A percentile compares a stretch with the other conserved stretches of the same genome.
Conservation (phyloP, 805 yeast species). For the Starmerella bombi region DNA sequence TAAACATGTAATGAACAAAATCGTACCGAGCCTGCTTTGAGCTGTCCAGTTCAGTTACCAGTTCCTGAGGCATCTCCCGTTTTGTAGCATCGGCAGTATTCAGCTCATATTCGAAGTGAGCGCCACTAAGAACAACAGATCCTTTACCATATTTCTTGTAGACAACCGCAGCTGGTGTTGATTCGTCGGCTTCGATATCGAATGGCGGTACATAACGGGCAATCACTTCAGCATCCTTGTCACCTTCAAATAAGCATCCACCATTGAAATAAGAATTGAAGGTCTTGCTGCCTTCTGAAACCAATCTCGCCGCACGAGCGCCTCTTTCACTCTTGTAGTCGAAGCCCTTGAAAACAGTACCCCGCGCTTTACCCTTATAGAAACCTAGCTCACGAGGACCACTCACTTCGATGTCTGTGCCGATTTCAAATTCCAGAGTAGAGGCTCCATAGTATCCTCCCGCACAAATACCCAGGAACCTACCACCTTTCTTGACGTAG, state of each 20-base stretch:
- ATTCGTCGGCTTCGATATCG: conserved; percentile 36
- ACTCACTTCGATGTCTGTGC: conserved; percentile 59
- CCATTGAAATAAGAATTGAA: conserved; percentile 58
- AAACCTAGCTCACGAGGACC: conserved; percentile 75
- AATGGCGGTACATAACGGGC: conserved; percentile 50
- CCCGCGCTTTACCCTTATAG: conserved; percentile 73
- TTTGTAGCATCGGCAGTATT: conserved; percentile 36
- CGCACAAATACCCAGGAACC: conserved; percentile 79
- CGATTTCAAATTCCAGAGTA: conserved; percentile 72
- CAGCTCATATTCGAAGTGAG: conserved; percentile 68
- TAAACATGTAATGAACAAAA: conserved; percentile 46
- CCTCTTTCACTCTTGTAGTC: conserved; percentile 66
- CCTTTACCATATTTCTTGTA: conserved; percentile 61
- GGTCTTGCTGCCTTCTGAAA: conserved; percentile 2
- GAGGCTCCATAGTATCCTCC: conserved; percentile 80
- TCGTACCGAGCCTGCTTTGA: conserved; percentile 38
- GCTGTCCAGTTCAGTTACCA: conserved; percentile 33
- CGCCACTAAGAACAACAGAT: conserved; percentile 60
- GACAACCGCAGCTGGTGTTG: conserved; percentile 54
- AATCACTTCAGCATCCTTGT: conserved; percentile 49
- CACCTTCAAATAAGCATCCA: conserved; percentile 70
- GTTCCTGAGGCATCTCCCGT: conserved; percentile 25
- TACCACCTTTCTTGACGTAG: conserved; percentile 68
- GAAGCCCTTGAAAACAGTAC: conserved; percentile 72
- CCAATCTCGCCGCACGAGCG: conserved; percentile 41